Evolutionary conservation across 768 basidiomycete genomes (phyloP).

Genomic region (Dacryopinax spathularia): DNA sequence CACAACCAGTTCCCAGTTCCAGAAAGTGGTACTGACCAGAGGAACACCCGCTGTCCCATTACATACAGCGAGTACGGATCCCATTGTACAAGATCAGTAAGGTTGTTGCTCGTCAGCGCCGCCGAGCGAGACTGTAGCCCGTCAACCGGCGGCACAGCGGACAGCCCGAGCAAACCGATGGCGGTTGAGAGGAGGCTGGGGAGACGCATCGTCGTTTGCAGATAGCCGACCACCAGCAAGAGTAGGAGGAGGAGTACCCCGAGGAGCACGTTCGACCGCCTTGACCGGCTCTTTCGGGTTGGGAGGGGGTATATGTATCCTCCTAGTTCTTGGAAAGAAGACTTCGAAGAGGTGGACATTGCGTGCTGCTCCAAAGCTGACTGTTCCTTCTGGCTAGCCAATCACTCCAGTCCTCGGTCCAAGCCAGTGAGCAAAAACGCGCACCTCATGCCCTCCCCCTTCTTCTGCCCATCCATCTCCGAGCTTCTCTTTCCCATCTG

Average conservation of each 20-base stretch:
- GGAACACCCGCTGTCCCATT: constrained; percentile 53
- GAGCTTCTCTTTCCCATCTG: background rate
- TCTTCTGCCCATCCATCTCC: background rate
- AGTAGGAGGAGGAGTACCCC: background rate
- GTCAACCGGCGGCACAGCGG: background rate
- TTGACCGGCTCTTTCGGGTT: too few relatives aligned
- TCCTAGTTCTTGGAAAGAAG: too few relatives aligned
- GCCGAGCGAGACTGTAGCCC: background rate
- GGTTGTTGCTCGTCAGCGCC: constrained; percentile 5
- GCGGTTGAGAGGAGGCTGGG: background rate
- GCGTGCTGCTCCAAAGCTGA: too few relatives aligned
- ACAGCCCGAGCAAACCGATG: background rate
- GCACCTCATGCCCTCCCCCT: background rate
- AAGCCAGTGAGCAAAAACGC: too few relatives aligned
- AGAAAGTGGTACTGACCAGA: constrained; percentile 56
- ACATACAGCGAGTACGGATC: constrained; percentile 62
- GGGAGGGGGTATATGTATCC: too few relatives aligned
- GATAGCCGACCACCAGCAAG: background rate
- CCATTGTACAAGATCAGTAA: constrained; percentile 25
- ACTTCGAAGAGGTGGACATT: too few relatives aligned
- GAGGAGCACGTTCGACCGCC: background rate
- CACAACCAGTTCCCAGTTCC: too few relatives aligned
- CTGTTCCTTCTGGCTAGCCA: too few relatives aligned
- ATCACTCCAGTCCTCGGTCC: too few relatives aligned
- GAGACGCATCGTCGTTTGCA: background rate